These are phyloP conservation scores for Diaporthe destruens DNA, from an alignment of 2,329 filamentous ascomycete species.

Conservation along the genomic window DNA sequence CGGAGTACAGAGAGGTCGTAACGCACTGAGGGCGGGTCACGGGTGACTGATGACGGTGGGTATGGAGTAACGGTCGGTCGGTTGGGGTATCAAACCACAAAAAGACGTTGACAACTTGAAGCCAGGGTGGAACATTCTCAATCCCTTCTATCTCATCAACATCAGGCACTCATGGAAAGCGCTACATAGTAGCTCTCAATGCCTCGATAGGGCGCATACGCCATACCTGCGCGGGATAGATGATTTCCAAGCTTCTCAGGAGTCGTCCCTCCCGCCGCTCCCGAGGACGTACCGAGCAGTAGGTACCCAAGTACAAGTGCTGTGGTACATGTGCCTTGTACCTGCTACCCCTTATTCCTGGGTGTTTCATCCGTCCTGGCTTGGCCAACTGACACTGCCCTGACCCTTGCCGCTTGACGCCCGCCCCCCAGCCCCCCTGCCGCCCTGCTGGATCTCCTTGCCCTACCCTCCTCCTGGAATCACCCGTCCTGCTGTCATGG, in stretches of 20 bases:
- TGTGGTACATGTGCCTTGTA: conserved; percentile 1
- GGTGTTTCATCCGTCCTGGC: conserved; percentile 38
- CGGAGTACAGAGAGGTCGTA: not conserved
- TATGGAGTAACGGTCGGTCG: too few relatives aligned
- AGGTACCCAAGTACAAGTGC: not conserved
- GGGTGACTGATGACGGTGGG: not conserved
- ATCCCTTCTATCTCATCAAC: not conserved
- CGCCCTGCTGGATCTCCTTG: conserved; percentile 11
- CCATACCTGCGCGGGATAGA: conserved; percentile 26
- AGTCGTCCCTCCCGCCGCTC: not conserved
- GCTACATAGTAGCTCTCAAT: conserved; percentile 15
- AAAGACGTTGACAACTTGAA: not conserved
- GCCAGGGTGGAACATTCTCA: not conserved
- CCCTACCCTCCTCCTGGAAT: conserved; percentile 35
- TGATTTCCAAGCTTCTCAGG: conserved; percentile 10
- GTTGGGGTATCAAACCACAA: not conserved
- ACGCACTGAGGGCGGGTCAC: too few relatives aligned
- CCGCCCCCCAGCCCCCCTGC: conserved; percentile 5
- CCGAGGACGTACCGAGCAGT: not conserved
- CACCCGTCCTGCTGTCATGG: conserved; percentile 20
- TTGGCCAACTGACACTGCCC: conserved; percentile 35
- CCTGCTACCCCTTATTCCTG: conserved; percentile 34
- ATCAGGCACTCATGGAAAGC: not conserved
- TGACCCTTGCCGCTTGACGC: conserved; percentile 34
- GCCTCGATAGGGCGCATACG: conserved; percentile 31